Evolutionary conservation across 495 filamentous ascomycete species (phyloP).

Genomic region (Xylaria scruposa): DNA sequence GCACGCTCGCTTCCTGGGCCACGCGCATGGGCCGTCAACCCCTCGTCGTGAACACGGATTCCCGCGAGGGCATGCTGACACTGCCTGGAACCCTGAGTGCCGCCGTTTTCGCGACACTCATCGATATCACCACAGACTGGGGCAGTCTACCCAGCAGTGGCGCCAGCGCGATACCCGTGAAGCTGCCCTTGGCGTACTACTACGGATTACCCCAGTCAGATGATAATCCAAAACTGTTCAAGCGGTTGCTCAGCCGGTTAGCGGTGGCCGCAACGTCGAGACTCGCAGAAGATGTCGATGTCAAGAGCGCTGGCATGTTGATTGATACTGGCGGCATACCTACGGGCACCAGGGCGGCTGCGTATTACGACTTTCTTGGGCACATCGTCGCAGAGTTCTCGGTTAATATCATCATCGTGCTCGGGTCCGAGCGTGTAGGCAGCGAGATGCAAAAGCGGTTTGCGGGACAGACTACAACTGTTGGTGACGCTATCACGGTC

Average conservation of each 20-base stretch:
- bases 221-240: slow-evolving; percentile 74
- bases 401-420: slow-evolving; percentile 78
- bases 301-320: slow-evolving; percentile 75
- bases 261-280: slow-evolving; percentile 80
- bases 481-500: slow-evolving; percentile 70
- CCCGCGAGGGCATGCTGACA: slow-evolving; percentile 81
- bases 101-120: slow-evolving; percentile 78
- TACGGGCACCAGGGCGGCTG: slow-evolving; percentile 50
- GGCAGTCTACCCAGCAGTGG: slow-evolving; percentile 90
- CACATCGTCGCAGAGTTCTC: slow-evolving; percentile 90
- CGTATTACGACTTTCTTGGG: slow-evolving; percentile 69
- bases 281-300: slow-evolving; percentile 76
- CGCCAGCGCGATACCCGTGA: slow-evolving; percentile 85
- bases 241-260: slow-evolving; percentile 74
- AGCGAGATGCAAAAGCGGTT: slow-evolving; percentile 79
- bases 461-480: slow-evolving; percentile 64
- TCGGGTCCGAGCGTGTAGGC: slow-evolving; percentile 84
- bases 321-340: slow-evolving; percentile 84
- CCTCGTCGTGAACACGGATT: slow-evolving; percentile 84
- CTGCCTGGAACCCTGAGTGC: slow-evolving; percentile 87
- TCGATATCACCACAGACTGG: slow-evolving; percentile 92
- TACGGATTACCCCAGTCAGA: slow-evolving; percentile 79
- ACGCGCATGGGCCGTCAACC: slow-evolving; percentile 78
- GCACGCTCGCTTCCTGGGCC: slow-evolving; percentile 82
- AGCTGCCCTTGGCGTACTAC: slow-evolving; percentile 90